Evolutionary conservation across 1,139 yeast genomes (phyloP).

Genomic region (Hyphopichia pseudoburtonii): DNA sequence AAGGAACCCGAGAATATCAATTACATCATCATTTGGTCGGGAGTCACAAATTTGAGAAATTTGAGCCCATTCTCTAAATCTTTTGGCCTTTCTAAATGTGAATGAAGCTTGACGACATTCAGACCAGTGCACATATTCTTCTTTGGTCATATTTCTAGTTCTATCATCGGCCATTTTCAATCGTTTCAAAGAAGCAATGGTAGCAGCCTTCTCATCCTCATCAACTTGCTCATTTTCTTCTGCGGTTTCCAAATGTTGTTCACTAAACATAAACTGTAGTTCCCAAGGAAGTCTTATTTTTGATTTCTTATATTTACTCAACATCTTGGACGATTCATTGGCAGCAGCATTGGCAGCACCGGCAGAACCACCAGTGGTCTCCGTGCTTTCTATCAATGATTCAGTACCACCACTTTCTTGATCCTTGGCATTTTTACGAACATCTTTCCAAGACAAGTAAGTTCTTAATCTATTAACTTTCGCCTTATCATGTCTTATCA

Average conservation of each 20-base stretch:
- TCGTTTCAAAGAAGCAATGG: conserved; percentile 80
- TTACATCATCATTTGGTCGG: conserved; percentile 93
- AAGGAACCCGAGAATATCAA: conserved; percentile 90
- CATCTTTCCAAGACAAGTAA: conserved; percentile 95
- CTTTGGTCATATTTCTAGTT: conserved; percentile 90
- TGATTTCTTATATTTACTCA: conserved; percentile 67
- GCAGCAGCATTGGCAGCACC: conserved; percentile 28
- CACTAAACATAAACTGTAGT: conserved; percentile 86
- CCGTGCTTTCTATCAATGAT: conserved; percentile 41
- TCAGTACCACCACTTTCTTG: conserved; percentile 86
- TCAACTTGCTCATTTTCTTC: conserved; percentile 78
- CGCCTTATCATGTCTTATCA: conserved; percentile 91
- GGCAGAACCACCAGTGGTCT: conserved; percentile 38
- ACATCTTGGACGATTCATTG: conserved; percentile 56
- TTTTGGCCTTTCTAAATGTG: conserved; percentile 87
- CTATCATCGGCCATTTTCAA: conserved; percentile 93
- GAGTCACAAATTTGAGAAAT: conserved; percentile 81
- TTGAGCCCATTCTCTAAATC: conserved; percentile 97
- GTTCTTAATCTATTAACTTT: conserved; percentile 90
- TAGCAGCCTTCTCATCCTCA: conserved; percentile 88
- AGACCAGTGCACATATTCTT: conserved; percentile 98
- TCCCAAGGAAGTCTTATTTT: conserved; percentile 95
- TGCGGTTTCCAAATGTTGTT: conserved; percentile 83
- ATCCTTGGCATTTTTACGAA: conserved; percentile 94
- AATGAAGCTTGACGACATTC: conserved; percentile 98